Evolutionary conservation across 2,329 filamentous ascomycete species (phyloP).

Genomic region (Coniochaeta sp.): DNA sequence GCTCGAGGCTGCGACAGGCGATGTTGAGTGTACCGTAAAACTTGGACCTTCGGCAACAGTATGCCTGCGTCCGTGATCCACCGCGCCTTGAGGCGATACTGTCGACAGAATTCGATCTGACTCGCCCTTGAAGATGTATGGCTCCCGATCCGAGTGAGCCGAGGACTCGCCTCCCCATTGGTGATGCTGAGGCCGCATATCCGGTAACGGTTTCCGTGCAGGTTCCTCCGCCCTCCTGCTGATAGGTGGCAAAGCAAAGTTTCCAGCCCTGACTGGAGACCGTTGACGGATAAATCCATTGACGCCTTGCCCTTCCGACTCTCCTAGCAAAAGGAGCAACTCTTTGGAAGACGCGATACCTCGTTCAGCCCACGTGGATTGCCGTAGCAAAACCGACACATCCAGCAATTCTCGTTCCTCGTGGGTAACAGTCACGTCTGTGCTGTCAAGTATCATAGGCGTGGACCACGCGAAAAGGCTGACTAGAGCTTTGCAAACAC

Average conservation of each 20-base stretch:
- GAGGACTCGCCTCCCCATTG: slow-evolving; percentile 24
- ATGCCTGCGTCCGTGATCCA: slow-evolving; percentile 32
- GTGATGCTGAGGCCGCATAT: slow-evolving; percentile 30
- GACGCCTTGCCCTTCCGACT: slow-evolving; percentile 27
- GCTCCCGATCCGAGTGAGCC: slow-evolving; percentile 18
- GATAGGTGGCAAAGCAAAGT: slow-evolving; percentile 25
- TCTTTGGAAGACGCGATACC: slow-evolving; percentile 40
- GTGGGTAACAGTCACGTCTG: slow-evolving; percentile 31
- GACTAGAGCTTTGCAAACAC: slow-evolving; percentile 45
- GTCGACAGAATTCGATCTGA: slow-evolving; percentile 20
- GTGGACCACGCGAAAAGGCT: slow-evolving; percentile 37
- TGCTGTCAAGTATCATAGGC: slow-evolving; percentile 37
- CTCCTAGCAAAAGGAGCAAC: slow-evolving; percentile 40
- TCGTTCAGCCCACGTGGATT: slow-evolving; percentile 38
- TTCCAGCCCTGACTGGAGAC: slow-evolving; percentile 22
- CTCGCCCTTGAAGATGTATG: slow-evolving; percentile 18
- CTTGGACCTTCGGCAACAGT: slow-evolving; percentile 40
- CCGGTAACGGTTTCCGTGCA: slow-evolving; percentile 27
- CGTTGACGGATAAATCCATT: slow-evolving; percentile 35
- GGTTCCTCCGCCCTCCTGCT: slow-evolving; percentile 23
- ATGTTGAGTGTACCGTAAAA: slow-evolving; percentile 30
- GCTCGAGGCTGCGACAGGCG: slow-evolving; percentile 32
- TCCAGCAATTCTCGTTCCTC: slow-evolving; percentile 38
- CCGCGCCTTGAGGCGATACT: slow-evolving; percentile 22
- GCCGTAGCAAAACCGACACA: slow-evolving; percentile 37